Percentiles rank a stretch among this genome's conserved stretches.
Evolutionary conservation across 2,329 filamentous ascomycete species (phyloP).

Genomic region (Xylaria sp.): DNA sequence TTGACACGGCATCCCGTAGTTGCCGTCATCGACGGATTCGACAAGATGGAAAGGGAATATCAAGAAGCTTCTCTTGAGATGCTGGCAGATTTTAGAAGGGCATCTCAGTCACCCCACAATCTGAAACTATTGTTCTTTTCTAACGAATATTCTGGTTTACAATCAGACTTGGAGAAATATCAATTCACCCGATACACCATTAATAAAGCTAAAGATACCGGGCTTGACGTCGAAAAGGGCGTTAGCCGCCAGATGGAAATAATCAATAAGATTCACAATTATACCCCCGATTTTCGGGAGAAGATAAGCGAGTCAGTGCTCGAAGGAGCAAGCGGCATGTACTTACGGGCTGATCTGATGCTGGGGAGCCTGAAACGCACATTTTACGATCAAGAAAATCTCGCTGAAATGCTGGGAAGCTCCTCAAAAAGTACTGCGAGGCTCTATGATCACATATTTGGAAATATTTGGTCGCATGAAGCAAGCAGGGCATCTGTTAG

Average conservation of each 20-base stretch:
- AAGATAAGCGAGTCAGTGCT: constrained; percentile 1
- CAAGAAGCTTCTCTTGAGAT: constrained; percentile 12
- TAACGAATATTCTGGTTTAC: not conserved
- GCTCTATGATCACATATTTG: constrained; percentile 16
- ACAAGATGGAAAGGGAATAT: constrained; percentile 13
- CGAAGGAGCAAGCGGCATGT: constrained; percentile 8
- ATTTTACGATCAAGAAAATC: not conserved
- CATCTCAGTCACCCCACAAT: not conserved
- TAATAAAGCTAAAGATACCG: constrained; percentile 7
- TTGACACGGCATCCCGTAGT: not conserved
- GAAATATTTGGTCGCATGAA: constrained; percentile 10
- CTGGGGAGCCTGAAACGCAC: constrained; percentile 22
- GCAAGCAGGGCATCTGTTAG: constrained; percentile 4
- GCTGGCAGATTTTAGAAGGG: not conserved
- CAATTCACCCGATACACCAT: constrained; percentile 7
- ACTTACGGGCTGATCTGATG: constrained; percentile 14
- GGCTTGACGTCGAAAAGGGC: not conserved
- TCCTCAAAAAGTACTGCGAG: not conserved
- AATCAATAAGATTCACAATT: not conserved
- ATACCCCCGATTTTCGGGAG: not conserved
- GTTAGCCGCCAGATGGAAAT: not conserved
- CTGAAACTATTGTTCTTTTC: constrained; percentile 14
- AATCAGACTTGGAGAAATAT: constrained; percentile 4
- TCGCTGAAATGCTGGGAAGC: constrained; percentile 3
- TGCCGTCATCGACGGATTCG: constrained; percentile 18